Evolutionary conservation across 2,329 filamentous ascomycete genomes (phyloP).

Genomic region (Cladosporium sp.): DNA sequence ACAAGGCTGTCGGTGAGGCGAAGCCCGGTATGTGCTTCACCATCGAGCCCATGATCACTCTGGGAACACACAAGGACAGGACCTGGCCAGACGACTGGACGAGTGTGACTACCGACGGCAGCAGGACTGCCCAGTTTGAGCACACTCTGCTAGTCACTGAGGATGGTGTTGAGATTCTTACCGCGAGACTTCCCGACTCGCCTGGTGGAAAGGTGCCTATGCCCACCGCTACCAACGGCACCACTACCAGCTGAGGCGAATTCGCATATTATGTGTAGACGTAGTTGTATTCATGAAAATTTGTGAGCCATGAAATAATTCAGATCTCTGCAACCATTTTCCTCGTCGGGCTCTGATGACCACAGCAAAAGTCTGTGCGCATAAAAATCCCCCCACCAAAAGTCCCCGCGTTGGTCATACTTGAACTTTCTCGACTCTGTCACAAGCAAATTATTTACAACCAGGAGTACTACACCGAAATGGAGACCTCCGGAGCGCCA

Average conservation of each 20-base stretch:
- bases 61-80: constrained; percentile 82
- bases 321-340: too few relatives aligned
- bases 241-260: background rate
- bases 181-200: constrained; percentile 65
- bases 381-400: background rate
- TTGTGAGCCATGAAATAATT: too few relatives aligned
- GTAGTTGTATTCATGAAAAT: background rate
- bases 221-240: constrained; percentile 9
- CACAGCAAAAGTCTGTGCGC: too few relatives aligned
- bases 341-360: too few relatives aligned
- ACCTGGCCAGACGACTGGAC: constrained; percentile 99
- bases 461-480: background rate
- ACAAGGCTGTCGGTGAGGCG: constrained; percentile 86
- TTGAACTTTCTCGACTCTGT: too few relatives aligned
- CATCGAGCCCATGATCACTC: constrained; percentile 93
- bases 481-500: constrained; percentile 38
- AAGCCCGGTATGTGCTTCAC: constrained; percentile 97
- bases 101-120: constrained; percentile 82
- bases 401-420: background rate
- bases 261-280: background rate
- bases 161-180: constrained; percentile 72
- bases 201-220: constrained; percentile 54
- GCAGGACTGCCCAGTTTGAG: constrained; percentile 85
- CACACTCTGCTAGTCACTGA: constrained; percentile 77
- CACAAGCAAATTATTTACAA: too few relatives aligned